These are phyloP conservation scores for Margaritispora aquatica DNA, from an alignment of 495 filamentous ascomycete species.

Conservation along the genomic window DNA sequence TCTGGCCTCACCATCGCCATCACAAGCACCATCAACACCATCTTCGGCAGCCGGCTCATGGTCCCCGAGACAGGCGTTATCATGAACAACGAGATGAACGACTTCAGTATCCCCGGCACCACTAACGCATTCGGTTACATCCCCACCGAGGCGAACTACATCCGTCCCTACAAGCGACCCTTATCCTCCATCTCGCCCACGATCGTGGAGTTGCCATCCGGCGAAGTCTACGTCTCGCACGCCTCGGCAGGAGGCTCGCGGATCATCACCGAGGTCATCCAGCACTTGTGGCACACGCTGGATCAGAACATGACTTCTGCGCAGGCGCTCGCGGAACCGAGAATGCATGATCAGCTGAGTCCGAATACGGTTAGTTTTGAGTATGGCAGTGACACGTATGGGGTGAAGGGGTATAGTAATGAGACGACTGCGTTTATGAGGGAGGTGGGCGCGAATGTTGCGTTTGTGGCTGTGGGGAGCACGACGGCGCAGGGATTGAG, in stretches of 20 bases:
- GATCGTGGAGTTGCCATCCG: constrained; percentile 65
- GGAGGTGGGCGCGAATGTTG: constrained; percentile 63
- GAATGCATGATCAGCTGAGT: constrained; percentile 78
- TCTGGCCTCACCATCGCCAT: constrained; percentile 64
- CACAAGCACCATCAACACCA: constrained; percentile 78
- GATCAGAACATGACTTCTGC: constrained; percentile 53
- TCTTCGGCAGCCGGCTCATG: constrained; percentile 74
- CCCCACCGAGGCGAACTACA: constrained; percentile 73
- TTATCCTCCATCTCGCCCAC: constrained; percentile 73
- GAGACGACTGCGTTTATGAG: constrained; percentile 59
- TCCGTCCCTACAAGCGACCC: constrained; percentile 75
- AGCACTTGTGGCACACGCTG: constrained; percentile 68
- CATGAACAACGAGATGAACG: constrained; percentile 95
- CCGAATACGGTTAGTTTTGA: constrained; percentile 69
- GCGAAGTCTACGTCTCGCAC: constrained; percentile 60
- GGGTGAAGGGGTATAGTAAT: constrained; percentile 48
- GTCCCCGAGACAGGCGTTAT: constrained; percentile 78
- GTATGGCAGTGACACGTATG: constrained; percentile 31
- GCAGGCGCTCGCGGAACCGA: constrained; percentile 58
- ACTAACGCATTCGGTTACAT: constrained; percentile 80
- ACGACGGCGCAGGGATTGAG: constrained; percentile 70
- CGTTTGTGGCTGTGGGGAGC: constrained; percentile 58
- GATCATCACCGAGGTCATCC: constrained; percentile 80
- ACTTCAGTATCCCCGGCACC: constrained; percentile 66
- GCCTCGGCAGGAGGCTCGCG: constrained; percentile 80